Conservation (phyloP, 257 asterid genomes). For the Solanum gracilifrons region DNA sequence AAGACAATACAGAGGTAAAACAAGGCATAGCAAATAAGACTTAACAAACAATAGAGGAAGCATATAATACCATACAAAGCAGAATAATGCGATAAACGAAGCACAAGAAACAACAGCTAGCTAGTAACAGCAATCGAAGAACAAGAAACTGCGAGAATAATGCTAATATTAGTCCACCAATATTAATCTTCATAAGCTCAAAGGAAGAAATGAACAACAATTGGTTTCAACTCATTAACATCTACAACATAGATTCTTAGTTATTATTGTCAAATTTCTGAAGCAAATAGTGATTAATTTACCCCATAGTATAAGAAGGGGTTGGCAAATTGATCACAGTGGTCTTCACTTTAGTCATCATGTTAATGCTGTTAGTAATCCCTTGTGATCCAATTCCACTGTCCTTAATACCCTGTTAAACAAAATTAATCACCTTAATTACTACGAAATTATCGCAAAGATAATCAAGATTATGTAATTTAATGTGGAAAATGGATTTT, state of each 20-base stretch:
- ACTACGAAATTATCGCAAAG: not conserved
- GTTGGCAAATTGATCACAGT: conserved; percentile 92
- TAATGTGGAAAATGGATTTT: not conserved
- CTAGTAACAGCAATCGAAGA: not conserved
- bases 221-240: not conserved
- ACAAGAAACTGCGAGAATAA: not conserved
- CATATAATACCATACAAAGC: not conserved
- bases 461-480: not conserved
- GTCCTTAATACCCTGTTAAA: conserved; percentile 78
- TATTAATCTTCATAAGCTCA: not conserved
- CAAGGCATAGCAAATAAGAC: not conserved
- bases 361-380: conserved; percentile 87
- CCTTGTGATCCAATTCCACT: conserved; percentile 99
- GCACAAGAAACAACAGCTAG: not conserved
- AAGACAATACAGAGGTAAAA: not conserved
- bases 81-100: not conserved
- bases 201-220: not conserved
- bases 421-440: not conserved
- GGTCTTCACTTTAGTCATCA: conserved; percentile 95
- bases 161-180: not conserved
- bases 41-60: not conserved
- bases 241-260: not conserved
- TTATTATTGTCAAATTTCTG: not conserved
- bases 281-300: not conserved
- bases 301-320: conserved; percentile 91